Percentiles rank a stretch among this genome's conserved stretches.
These are phyloP conservation scores for Picea mariana DNA, from an alignment of 83 land plant genomes.

Conservation along the genomic window DNA sequence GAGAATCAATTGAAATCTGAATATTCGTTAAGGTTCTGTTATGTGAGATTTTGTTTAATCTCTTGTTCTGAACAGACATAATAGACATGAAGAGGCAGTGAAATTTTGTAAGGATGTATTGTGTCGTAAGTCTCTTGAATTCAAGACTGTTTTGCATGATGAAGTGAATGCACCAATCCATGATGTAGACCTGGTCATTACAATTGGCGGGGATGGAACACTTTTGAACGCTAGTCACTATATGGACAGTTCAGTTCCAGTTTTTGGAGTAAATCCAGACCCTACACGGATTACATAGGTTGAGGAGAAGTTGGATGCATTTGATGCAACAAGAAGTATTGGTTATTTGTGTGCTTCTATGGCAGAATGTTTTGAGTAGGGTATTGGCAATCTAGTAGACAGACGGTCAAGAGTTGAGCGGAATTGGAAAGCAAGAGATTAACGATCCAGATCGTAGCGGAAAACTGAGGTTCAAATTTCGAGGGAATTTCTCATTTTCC, in stretches of 20 bases:
- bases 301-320: slow-evolving; percentile 49
- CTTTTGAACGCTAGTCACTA: slow-evolving; percentile 81
- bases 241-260: slow-evolving; percentile 68
- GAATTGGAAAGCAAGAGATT: too few species aligned
- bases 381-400: too few species aligned
- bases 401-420: too few species aligned
- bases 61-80: too few species aligned
- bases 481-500: too few species aligned
- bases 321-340: slow-evolving; percentile 92
- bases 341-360: slow-evolving; percentile 97
- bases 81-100: slow-evolving; percentile 55
- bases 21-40: too few species aligned
- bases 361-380: slow-evolving; percentile 73
- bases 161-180: slow-evolving; percentile 48
- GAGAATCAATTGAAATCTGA: too few species aligned
- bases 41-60: too few species aligned
- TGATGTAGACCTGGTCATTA: slow-evolving; percentile 71
- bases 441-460: too few species aligned
- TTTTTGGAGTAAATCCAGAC: slow-evolving; percentile 91
- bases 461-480: too few species aligned
- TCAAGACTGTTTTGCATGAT: slow-evolving; percentile 46
- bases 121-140: slow-evolving; percentile 42
- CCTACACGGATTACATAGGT: slow-evolving; percentile 77
- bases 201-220: slow-evolving; percentile 93
- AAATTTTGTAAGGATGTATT: slow-evolving; percentile 61